Conservation (phyloP, 108 stramenopile species). For the Cylindrotheca fusiformis region DNA sequence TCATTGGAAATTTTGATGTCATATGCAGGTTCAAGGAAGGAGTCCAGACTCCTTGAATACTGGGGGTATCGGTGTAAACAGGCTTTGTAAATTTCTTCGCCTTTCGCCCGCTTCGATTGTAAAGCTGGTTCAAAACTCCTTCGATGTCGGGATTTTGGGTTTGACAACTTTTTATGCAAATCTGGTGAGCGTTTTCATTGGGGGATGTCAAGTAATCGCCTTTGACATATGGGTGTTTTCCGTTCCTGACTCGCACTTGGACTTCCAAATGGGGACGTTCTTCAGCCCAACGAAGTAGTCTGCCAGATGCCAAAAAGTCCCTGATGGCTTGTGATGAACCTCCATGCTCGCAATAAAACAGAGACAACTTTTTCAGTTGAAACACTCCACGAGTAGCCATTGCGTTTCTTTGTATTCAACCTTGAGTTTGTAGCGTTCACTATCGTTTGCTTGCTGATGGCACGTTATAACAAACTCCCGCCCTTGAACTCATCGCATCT, state of each 20-base stretch:
- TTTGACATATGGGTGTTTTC: conserved; percentile 74
- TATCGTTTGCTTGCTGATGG: too few relatives aligned
- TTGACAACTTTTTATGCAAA: conserved; percentile 67
- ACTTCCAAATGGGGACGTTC: conserved; percentile 55
- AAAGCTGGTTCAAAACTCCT: conserved; percentile 56
- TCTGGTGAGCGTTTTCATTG: conserved; percentile 41
- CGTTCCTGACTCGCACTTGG: conserved; percentile 61
- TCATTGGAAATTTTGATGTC: conserved; percentile 22
- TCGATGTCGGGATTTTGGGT: conserved; percentile 32
- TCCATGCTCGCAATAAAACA: conserved; percentile 81
- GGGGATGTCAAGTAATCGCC: conserved; percentile 60
- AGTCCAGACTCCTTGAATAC: conserved; percentile 86
- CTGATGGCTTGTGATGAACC: conserved; percentile 73
- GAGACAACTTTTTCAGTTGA: conserved; percentile 67
- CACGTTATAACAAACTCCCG: too few relatives aligned
- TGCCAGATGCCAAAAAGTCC: conserved; percentile 52
- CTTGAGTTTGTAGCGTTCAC: too few relatives aligned
- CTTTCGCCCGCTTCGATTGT: conserved; percentile 82
- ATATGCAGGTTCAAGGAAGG: conserved; percentile 66
- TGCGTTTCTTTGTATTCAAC: conserved; percentile 5
- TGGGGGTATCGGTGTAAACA: conserved; percentile 66
- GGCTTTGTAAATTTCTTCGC: conserved; percentile 73
- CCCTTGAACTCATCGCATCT: too few relatives aligned
- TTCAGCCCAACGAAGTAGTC: conserved; percentile 60
- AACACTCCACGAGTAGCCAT: conserved; percentile 87